A percentile compares a stretch with the other conserved stretches of the same genome.
phyloP scores from a whole-genome alignment of 495 filamentous ascomycete species.

The Penicillium angulare region DNA sequence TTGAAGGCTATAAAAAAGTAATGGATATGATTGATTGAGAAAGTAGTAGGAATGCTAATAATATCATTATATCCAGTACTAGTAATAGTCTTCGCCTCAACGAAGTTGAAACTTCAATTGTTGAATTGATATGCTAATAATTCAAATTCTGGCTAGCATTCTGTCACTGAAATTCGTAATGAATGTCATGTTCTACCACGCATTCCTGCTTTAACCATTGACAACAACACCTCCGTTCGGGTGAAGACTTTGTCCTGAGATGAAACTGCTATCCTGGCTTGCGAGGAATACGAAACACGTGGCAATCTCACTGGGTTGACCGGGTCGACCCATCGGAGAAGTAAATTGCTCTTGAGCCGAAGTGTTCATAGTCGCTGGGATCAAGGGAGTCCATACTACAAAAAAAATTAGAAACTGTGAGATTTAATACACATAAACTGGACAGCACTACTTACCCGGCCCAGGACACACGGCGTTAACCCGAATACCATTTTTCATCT shows the following conservation, averaged over 20 bases:
- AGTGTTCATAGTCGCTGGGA: slow-evolving; percentile 1
- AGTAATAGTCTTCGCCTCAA: no score
- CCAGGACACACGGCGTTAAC: slow-evolving; percentile 53
- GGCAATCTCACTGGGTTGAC: slow-evolving; percentile 62
- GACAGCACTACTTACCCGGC: slow-evolving; percentile 37
- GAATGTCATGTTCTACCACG: no score
- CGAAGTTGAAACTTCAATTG: no score
- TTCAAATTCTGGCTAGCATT: no score
- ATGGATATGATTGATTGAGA: no score
- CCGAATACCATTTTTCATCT: slow-evolving; percentile 58
- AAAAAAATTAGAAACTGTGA: no score
- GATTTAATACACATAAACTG: no score
- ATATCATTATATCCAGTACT: no score
- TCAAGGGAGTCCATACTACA: slow-evolving; percentile 5
- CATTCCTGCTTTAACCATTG: slow-evolving; percentile 51
- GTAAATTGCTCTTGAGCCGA: background rate
- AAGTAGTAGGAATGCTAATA: no score
- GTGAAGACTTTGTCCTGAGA: slow-evolving; percentile 56
- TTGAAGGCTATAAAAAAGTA: no score
- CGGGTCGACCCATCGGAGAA: slow-evolving; percentile 53
- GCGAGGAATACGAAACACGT: slow-evolving; percentile 63
- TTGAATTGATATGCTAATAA: no score
- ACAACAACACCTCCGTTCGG: slow-evolving; percentile 66
- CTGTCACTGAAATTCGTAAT: no score
- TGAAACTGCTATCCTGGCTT: slow-evolving; percentile 65